Percentiles rank a stretch among this genome's conserved stretches.
Evolutionary conservation across 169 alveolate genomes (phyloP).

Genomic region (Plasmodium malariae): DNA sequence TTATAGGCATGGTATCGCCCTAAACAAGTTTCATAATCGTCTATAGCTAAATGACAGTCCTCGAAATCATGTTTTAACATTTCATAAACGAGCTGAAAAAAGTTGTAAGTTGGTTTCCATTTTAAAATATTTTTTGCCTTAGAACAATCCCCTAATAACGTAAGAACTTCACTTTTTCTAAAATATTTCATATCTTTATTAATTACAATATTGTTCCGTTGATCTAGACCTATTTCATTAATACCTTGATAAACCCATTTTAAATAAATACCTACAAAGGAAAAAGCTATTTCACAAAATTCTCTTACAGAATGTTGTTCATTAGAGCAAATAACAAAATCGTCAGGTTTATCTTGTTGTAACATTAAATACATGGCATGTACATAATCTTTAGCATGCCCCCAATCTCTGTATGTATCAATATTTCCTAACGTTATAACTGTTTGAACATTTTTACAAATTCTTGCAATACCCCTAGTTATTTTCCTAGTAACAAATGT

Average conservation of each 20-base stretch:
- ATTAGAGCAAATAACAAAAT: slow-evolving; percentile 85
- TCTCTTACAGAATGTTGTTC: slow-evolving; percentile 78
- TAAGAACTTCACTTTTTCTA: slow-evolving; percentile 83
- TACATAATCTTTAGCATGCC: slow-evolving; percentile 88
- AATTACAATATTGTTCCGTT: slow-evolving; percentile 46
- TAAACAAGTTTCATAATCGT: slow-evolving; percentile 61
- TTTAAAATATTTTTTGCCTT: slow-evolving; percentile 76
- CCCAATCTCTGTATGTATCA: slow-evolving; percentile 89
- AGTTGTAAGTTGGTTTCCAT: slow-evolving; percentile 78
- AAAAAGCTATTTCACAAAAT: slow-evolving; percentile 78
- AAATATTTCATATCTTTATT: slow-evolving; percentile 64
- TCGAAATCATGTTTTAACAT: slow-evolving; percentile 79
- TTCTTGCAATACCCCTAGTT: slow-evolving; percentile 83
- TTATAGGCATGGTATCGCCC: slow-evolving; percentile 21
- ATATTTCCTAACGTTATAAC: slow-evolving; percentile 81
- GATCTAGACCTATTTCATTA: slow-evolving; percentile 78
- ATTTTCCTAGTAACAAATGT: slow-evolving; percentile 87
- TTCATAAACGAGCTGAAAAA: slow-evolving; percentile 79
- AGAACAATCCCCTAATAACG: slow-evolving; percentile 82
- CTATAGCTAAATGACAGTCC: slow-evolving; percentile 41
- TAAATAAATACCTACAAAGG: slow-evolving; percentile 61
- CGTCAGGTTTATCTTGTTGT: slow-evolving; percentile 82
- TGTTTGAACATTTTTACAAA: slow-evolving; percentile 49
- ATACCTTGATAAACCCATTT: slow-evolving; percentile 81
- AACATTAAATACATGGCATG: slow-evolving; percentile 87